Conservation (phyloP, 441 rosid species). For the Aquilaria agallochum region DNA sequence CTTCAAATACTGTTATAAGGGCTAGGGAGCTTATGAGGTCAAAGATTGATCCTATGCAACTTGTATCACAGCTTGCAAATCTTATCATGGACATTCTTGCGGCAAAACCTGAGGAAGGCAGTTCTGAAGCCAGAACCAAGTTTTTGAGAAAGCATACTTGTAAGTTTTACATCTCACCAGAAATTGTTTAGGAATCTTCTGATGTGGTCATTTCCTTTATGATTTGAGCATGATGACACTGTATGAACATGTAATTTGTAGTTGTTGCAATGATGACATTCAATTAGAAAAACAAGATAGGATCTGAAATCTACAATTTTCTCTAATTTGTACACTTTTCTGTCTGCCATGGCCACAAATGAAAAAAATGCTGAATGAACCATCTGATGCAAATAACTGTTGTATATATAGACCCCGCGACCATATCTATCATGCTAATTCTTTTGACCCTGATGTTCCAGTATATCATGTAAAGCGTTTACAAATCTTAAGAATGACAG, state of each 20-base stretch:
- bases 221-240: conserved; percentile 2
- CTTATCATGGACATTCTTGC: conserved; percentile 89
- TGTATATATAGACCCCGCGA: no score
- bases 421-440: no score
- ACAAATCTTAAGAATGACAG: background rate
- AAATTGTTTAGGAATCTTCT: conserved; percentile 1
- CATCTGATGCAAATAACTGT: no score
- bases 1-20: conserved; percentile 81
- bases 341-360: no score
- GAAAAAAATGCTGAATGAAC: no score
- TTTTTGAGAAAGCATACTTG: conserved; percentile 58
- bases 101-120: conserved; percentile 51
- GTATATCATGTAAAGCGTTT: background rate
- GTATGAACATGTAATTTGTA: background rate
- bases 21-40: conserved; percentile 94
- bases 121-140: conserved; percentile 52
- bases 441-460: background rate
- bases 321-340: no score
- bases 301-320: no score
- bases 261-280: background rate
- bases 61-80: conserved; percentile 84
- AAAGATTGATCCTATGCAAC: conserved; percentile 89
- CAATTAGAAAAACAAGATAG: no score
- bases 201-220: background rate
- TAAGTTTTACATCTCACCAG: conserved; percentile 28